Evolutionary conservation across 108 stramenopile genomes (phyloP).

Genomic region (Pseudonitzschia multistriata): DNA sequence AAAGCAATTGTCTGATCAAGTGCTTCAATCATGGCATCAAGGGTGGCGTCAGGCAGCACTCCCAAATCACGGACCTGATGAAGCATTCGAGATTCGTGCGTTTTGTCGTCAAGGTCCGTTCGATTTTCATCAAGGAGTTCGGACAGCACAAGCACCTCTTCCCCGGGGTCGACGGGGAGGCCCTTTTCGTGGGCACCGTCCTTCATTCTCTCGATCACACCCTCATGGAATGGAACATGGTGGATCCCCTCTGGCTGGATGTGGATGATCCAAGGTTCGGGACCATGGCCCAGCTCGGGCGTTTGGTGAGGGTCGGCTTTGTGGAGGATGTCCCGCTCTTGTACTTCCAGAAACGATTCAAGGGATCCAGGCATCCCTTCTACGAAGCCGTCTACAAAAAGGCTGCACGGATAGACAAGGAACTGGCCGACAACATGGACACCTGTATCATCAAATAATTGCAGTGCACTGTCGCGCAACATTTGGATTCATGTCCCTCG

Average conservation of each 20-base stretch:
- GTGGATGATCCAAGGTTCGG: constrained; percentile 28
- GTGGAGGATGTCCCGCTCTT: constrained; percentile 30
- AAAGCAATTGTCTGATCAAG: constrained; percentile 13
- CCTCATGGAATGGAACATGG: constrained; percentile 42
- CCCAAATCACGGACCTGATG: constrained; percentile 28
- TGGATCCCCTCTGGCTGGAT: constrained; percentile 41
- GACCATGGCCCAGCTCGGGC: constrained; percentile 38
- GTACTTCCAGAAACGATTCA: constrained; percentile 35
- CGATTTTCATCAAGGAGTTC: constrained; percentile 38
- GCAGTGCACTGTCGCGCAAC: too few relatives aligned
- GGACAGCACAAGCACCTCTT: constrained; percentile 27
- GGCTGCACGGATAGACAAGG: constrained; percentile 29
- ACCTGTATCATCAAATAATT: constrained; percentile 32
- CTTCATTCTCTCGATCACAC: constrained; percentile 41
- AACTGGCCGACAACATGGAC: constrained; percentile 37
- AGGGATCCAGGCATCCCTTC: constrained; percentile 29
- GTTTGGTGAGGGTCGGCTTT: constrained; percentile 35
- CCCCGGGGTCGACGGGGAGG: constrained; percentile 35
- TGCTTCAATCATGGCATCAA: constrained; percentile 28
- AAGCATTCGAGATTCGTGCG: constrained; percentile 34
- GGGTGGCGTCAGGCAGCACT: constrained; percentile 23
- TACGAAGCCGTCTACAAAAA: constrained; percentile 34
- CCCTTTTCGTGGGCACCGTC: constrained; percentile 34
- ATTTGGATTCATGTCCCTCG: too few relatives aligned
- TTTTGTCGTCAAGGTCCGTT: constrained; percentile 28